Conservation (phyloP, 2,329 filamentous ascomycete genomes). For the Pseudogymnoascus verrucosus region DNA sequence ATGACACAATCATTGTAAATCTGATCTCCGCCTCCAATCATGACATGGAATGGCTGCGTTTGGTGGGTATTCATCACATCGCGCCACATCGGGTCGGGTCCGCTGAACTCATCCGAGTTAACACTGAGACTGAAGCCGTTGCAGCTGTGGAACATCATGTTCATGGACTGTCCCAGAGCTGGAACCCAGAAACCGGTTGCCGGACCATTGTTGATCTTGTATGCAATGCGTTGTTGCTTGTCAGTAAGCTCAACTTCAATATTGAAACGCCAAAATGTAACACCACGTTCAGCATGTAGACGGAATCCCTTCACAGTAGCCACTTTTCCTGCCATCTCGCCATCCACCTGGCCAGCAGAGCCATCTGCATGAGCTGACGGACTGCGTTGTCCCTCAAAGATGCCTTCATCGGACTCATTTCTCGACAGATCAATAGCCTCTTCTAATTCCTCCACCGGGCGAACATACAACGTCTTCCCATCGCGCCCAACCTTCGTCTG, state of each 20-base stretch:
- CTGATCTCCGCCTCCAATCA: conserved; percentile 95
- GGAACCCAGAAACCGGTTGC: conserved; percentile 93
- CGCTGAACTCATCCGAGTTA: conserved; percentile 72
- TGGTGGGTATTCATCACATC: conserved; percentile 92
- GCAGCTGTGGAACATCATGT: conserved; percentile 97
- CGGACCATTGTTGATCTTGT: conserved; percentile 89
- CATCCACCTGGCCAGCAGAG: conserved; percentile 54
- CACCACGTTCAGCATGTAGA: conserved; percentile 75
- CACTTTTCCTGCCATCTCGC: conserved; percentile 72
- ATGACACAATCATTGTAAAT: conserved; percentile 89
- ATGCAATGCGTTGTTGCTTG: conserved; percentile 78
- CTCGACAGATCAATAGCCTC: conserved; percentile 71
- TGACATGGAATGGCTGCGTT: conserved; percentile 88
- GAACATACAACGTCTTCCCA: conserved; percentile 80
- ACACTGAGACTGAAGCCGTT: conserved; percentile 86
- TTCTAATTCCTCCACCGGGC: conserved; percentile 78
- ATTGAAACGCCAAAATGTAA: conserved; percentile 96
- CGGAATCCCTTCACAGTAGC: conserved; percentile 76
- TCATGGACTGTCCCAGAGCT: conserved; percentile 77
- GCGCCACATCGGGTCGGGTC: conserved; percentile 93
- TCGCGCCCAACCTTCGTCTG: conserved; percentile 77
- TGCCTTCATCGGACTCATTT: conserved; percentile 70
- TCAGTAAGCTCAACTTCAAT: conserved; percentile 79
- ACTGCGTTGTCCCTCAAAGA: conserved; percentile 64
- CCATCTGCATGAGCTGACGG: conserved; percentile 46